phyloP scores from a whole-genome alignment of 1,284 basidiomycete species.

The Puccinia novopanici region DNA sequence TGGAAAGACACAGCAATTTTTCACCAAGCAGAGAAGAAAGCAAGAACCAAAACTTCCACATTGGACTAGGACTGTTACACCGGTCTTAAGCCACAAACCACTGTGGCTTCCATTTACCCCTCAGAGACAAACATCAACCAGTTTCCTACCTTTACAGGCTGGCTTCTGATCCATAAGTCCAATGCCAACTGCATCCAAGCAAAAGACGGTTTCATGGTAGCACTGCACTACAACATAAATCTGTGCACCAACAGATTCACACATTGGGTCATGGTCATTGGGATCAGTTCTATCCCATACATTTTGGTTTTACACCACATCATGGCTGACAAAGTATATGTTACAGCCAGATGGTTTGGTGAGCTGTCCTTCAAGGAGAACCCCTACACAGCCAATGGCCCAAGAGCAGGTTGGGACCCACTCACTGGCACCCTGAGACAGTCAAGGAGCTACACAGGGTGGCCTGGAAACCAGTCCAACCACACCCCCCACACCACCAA shows the following conservation, averaged over 20 bases:
- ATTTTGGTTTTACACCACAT: background rate
- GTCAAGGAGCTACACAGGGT: too few relatives aligned
- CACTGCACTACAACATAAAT: background rate
- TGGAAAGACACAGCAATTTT: background rate
- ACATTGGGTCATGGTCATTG: background rate
- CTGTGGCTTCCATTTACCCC: background rate
- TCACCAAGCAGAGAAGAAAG: background rate
- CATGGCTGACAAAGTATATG: too few relatives aligned
- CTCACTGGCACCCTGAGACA: too few relatives aligned
- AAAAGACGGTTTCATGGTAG: background rate
- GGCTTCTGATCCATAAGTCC: background rate
- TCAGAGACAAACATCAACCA: background rate
- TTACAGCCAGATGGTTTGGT: too few relatives aligned
- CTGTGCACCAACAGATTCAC: background rate
- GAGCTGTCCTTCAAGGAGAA: too few relatives aligned
- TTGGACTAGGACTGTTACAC: too few relatives aligned
- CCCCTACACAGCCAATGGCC: too few relatives aligned
- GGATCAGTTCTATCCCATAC: background rate
- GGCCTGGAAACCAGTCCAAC: too few relatives aligned
- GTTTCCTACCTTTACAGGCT: background rate
- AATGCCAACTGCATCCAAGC: background rate
- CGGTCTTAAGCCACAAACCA: background rate
- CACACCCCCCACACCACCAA: too few relatives aligned
- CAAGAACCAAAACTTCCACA: background rate
- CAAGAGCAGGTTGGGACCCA: too few relatives aligned